Base-by-base conservation (phyloP, 441 rosid genomes). In the Theobroma grandiflorum region DNA sequence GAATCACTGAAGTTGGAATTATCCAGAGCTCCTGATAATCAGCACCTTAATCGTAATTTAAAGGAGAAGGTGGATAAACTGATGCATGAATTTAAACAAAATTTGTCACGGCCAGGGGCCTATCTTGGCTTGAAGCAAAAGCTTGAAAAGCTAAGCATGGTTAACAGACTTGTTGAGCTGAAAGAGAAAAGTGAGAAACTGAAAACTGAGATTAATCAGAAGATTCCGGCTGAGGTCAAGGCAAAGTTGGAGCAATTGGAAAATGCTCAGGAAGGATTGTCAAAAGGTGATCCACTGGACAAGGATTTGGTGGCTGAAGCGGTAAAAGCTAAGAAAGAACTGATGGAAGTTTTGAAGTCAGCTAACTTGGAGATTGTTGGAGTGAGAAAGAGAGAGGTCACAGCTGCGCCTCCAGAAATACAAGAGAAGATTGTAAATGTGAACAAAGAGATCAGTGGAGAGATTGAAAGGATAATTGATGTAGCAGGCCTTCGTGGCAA, bases 111-210 rank as follows among this genome's bases (percentile, higher is more conserved):
- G 42, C 89, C 90, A 72, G 90, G 87, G 22, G 84, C 88, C 43
- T 85, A 84, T 86, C 87, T 86, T 35, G 83, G 86, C 11, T 71
- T 88, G 57, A 89, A 88, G 77, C 86, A 87, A 74, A 89, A 88
- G 84, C 87, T 88, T 49, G 88, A 81, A 83, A 85, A 80, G 81
- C 75, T 88, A 43, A 84, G 85, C 81, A 50, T 58, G 42, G 83
- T 88, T 33, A 57, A 20, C 81, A 79, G 65, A 73, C 74, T 88
- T 37, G 59, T 84, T 64, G 83, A 82, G 76, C 76, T 78, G 81
- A 86, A 88, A 75, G 74, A 75, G 70, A 85, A 58, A 52, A 79
- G 86, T 37, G 86, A 86, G 74, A 82, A 75, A 70, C 80, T 85
- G 76, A 85, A 85, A 78, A 75, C 65, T 33, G 84, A 85, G 62